Percentiles rank a stretch among this genome's conserved stretches.
These are phyloP conservation scores for Neoarthrinium moseri DNA, from an alignment of 2,329 filamentous ascomycete species.

Conservation along the genomic window DNA sequence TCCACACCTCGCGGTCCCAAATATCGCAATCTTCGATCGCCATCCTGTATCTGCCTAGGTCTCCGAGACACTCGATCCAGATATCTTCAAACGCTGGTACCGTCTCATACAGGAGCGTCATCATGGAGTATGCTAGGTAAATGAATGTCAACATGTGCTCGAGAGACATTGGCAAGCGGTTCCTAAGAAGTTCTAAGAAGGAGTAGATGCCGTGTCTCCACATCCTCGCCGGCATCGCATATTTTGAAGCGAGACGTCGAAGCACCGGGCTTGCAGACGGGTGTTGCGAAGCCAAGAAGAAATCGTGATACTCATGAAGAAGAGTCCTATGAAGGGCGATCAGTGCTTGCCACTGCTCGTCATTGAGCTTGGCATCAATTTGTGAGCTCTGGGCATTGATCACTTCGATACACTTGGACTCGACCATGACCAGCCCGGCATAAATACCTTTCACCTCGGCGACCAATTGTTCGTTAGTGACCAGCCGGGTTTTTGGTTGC, in stretches of 20 bases:
- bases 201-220: constrained; percentile 91
- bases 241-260: constrained; percentile 70
- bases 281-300: constrained; percentile 85
- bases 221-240: constrained; percentile 89
- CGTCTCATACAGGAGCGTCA: constrained; percentile 82
- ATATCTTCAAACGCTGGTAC: constrained; percentile 81
- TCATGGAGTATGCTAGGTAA: constrained; percentile 88
- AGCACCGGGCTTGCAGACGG: constrained; percentile 71
- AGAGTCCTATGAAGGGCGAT: constrained; percentile 80
- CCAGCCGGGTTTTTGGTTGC: constrained; percentile 46
- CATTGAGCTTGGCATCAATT: constrained; percentile 42
- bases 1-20: constrained; percentile 76
- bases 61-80: constrained; percentile 91
- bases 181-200: constrained; percentile 76
- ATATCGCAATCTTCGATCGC: constrained; percentile 77
- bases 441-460: constrained; percentile 85
- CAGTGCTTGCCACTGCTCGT: constrained; percentile 80
- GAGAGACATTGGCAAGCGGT: constrained; percentile 70
- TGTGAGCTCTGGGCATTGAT: constrained; percentile 60
- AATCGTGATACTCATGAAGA: constrained; percentile 80
- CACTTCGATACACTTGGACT: constrained; percentile 83
- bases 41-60: constrained; percentile 68
- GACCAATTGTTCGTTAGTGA: constrained; percentile 75
- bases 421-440: constrained; percentile 79
- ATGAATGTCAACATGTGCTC: constrained; percentile 93